Percentiles rank a stretch among this genome's conserved stretches.
phyloP scores from a whole-genome alignment of 106 monocot genomes.

The Dioscorea zingiberensis region DNA sequence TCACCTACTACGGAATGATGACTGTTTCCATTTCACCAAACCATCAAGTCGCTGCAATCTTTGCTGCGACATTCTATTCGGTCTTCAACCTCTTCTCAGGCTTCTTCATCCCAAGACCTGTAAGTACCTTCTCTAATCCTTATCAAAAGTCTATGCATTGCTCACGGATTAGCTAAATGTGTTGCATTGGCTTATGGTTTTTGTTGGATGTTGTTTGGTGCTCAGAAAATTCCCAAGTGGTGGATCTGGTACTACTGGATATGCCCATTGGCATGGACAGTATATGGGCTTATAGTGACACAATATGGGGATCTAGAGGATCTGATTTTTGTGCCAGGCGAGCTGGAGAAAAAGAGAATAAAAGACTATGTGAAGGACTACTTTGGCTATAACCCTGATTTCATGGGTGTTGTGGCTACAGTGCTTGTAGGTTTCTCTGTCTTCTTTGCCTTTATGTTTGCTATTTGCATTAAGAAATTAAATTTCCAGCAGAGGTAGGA shows the following conservation, averaged over 20 bases:
- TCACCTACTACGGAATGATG: conserved; percentile 92
- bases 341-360: conserved; percentile 18
- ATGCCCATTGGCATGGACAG: conserved; percentile 89
- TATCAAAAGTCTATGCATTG: neutral
- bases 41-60: conserved; percentile 54
- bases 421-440: neutral
- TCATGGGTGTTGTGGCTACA: neutral
- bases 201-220: neutral
- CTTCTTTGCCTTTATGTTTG: neutral
- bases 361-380: conserved; percentile 4
- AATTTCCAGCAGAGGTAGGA: neutral
- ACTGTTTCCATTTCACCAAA: conserved; percentile 62
- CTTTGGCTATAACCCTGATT: neutral
- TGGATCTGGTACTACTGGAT: conserved; percentile 99
- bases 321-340: conserved; percentile 45
- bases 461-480: neutral
- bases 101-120: conserved; percentile 67
- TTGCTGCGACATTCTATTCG: conserved; percentile 56
- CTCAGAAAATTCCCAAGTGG: conserved; percentile 88
- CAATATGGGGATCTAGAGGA: conserved; percentile 71
- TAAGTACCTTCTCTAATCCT: conserved; percentile 19
- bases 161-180: no score
- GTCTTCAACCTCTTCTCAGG: conserved; percentile 81
- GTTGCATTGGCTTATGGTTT: neutral
- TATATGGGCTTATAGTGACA: conserved; percentile 68